Evolutionary conservation across 202 grass and related monocot species (phyloP), one percentile per base, ranked within the genome.

Genomic region (Zizania palustris): DNA sequence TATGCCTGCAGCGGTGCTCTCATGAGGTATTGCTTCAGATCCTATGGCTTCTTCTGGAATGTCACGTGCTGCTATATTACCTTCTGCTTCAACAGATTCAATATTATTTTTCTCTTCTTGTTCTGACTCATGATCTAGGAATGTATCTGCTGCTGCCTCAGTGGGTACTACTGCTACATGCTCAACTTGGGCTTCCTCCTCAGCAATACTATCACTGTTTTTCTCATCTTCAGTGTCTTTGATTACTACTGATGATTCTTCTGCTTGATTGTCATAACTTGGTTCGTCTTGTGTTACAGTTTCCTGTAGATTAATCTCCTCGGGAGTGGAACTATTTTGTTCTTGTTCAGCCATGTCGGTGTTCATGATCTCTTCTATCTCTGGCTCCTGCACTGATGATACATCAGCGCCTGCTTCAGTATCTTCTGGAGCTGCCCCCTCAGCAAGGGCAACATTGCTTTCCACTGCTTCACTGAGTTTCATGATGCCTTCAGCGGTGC

Each of bases 161-260:
- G 28, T 28, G 0, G 28, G 28, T 28, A 28, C 28, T 34, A n/a
- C n/a, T n/a, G n/a, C n/a, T n/a, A 67, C 19, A 15, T 37, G 34
- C 57, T 73, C 51, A 60, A 60, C 67, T 43, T 20, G 60, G 73
- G 50, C 80, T 68, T 6, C 36, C 9, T 41, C 67, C 44, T 66
- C 60, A 65, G 41, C 49, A 86, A 44, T 21, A 66, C 15, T 35
- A 66, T 15, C 54, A 65, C 41, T 60, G 36, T 43, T 76, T 67
- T 61, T 67, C 36, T 66, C 43, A 67, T 67, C 19, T 78, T 82
- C 42, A 50, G 18, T 59, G 16, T 76, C 84, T 53, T 86, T 39
- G 33, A 5, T 82, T 59, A 65, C 59, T 82, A 19, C 54, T 77
- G 34, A 19, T 71, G 50, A 65, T 69, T 71, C 48, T 4, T 77